Evolutionary conservation across 257 asterid genomes (phyloP), one percentile per base, ranked within the genome.

Genomic region (Solanum chmielewskii): DNA sequence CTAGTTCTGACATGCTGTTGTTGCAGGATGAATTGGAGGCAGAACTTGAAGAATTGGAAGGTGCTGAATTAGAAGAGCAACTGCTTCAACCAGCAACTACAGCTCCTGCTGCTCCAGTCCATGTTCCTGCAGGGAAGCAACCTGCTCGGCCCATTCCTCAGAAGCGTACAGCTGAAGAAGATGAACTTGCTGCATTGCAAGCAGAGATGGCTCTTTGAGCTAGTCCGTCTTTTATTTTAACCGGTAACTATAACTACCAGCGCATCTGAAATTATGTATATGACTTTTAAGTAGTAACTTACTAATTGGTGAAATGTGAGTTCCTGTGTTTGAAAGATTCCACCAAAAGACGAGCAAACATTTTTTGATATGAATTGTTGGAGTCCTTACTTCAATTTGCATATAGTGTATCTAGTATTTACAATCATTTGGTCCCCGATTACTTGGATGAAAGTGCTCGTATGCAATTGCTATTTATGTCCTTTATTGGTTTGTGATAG

Each of bases 11-110:
- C 56, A 45, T 41, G 18, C 56, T 62, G 6, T 85, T 41, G 59
- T 69, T 78, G 68, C 89, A 88, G 92, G 92, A 86, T 84, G 92
- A 90, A 88, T 86, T 90, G 88, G 92, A 90, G 84, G 90, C 92
- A 16, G 92, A 90, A 87, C 89, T 90, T 75, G 92, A 88, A 84
- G 92, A 88, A 71, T 73, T 90, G 62, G 92, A 90, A 88, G 90
- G 89, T 64, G 88, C 88, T 14, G 89, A 88, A 35, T 88, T 90
- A 85, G 92, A 90, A 80, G 92, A 90, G 56, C 88, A 90, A 78
- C 86, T 90, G 45, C 90, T 90, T 86, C 92, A 90, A 60, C 90
- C 92, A 44, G 90, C 90, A 45, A 83, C 89, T 18, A 86, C 90
- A 20, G 92, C 92, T 52, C 92, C 90, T 86, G 87, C 83, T 41